Conservation (phyloP, 2,329 filamentous ascomycete species). For the Gnomoniopsis smithogilvyi region DNA sequence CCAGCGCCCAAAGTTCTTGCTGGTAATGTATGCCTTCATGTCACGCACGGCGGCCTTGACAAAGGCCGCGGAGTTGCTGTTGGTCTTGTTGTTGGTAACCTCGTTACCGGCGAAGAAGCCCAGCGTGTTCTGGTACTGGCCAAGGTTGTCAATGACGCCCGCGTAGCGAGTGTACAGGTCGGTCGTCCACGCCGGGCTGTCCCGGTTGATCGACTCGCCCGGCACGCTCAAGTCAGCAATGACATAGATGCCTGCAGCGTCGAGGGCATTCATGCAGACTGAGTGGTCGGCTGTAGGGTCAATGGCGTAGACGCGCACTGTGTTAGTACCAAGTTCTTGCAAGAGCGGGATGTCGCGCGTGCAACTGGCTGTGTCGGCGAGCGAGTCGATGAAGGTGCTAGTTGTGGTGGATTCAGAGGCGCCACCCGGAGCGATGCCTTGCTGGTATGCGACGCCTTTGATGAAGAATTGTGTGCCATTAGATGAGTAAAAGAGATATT, state of each 20-base stretch:
- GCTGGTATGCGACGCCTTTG: conserved; percentile 92
- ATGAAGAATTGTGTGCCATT: conserved; percentile 70
- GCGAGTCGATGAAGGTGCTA: conserved; percentile 73
- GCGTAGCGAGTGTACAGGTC: conserved; percentile 79
- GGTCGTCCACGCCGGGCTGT: conserved; percentile 76
- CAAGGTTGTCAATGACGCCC: conserved; percentile 75
- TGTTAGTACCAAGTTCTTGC: conserved; percentile 77
- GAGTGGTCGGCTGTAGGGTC: conserved; percentile 75
- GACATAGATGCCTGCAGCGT: conserved; percentile 88
- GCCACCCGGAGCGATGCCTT: conserved; percentile 53
- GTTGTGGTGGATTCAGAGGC: conserved; percentile 49
- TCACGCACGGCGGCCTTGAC: conserved; percentile 98
- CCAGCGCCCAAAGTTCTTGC: conserved; percentile 64
- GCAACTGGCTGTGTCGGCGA: conserved; percentile 69
- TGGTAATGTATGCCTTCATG: conserved; percentile 87
- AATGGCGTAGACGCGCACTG: conserved; percentile 91
- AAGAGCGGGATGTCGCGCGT: conserved; percentile 83
- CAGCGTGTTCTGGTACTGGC: conserved; percentile 83
- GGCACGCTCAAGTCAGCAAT: conserved; percentile 88
- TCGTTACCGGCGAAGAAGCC: conserved; percentile 99
- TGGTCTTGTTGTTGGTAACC: conserved; percentile 83
- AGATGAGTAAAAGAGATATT: conserved; percentile 70
- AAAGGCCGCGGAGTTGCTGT: conserved; percentile 85
- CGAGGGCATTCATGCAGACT: conserved; percentile 79
- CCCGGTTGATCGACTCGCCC: conserved; percentile 77